phyloP scores from a whole-genome alignment of 257 asterid species.

The Solanum paucissectum region DNA sequence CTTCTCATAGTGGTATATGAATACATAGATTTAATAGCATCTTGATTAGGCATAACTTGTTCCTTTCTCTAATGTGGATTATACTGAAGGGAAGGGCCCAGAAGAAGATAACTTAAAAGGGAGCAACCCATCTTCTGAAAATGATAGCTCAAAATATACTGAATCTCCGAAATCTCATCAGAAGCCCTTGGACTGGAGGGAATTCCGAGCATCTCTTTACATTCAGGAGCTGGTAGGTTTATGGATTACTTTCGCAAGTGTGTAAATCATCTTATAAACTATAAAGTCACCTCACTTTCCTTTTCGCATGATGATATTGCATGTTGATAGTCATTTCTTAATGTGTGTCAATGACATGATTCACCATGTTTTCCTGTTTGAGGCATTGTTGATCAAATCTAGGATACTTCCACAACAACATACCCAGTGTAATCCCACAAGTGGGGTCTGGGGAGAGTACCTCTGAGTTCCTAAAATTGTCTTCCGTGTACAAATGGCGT shows the following conservation, averaged over 20 bases:
- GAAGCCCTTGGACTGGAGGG: conserved; percentile 64
- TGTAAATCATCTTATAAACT: background rate
- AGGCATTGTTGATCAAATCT: background rate
- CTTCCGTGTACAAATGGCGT: background rate
- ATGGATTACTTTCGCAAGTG: background rate
- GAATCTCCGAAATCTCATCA: conserved; percentile 33
- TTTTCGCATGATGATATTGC: background rate
- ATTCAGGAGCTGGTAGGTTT: conserved; percentile 30
- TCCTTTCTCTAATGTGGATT: background rate
- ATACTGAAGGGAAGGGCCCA: conserved; percentile 21
- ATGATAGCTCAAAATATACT: conserved; percentile 34
- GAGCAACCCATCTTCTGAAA: conserved; percentile 36
- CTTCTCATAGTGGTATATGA: background rate
- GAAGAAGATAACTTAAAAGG: conserved; percentile 61
- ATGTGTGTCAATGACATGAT: background rate
- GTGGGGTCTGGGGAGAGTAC: background rate
- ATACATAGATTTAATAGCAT: background rate
- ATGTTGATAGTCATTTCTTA: background rate
- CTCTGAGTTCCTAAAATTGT: background rate
- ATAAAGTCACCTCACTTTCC: background rate
- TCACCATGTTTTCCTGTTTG: background rate
- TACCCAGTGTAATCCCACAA: background rate
- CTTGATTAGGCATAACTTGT: background rate
- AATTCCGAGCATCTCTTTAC: conserved; percentile 36
- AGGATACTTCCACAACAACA: background rate